phyloP scores from a whole-genome alignment of 148 eudicot genomes.

The Chenopodium berlandieri region DNA sequence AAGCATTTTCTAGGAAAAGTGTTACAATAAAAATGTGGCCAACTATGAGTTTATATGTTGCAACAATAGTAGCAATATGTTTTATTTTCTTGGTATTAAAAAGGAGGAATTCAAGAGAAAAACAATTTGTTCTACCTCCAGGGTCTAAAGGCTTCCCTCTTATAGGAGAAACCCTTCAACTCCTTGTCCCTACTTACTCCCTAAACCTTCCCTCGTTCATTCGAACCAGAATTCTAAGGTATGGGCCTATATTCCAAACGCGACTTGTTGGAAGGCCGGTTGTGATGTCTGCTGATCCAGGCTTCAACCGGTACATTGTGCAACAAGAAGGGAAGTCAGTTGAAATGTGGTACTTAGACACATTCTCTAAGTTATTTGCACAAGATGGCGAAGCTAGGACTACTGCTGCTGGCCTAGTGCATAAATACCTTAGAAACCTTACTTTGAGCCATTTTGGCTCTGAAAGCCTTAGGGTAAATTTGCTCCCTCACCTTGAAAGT shows the following conservation, averaged over 20 bases:
- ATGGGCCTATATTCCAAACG: slow-evolving; percentile 48
- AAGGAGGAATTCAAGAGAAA: slow-evolving; percentile 14
- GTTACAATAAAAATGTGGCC: slow-evolving; percentile 11
- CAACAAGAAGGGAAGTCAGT: slow-evolving; percentile 52
- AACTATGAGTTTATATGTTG: slow-evolving; percentile 15
- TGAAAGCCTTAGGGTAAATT: slow-evolving; percentile 36
- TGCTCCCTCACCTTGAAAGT: slow-evolving; percentile 36
- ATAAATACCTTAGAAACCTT: slow-evolving; percentile 40
- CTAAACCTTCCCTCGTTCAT: slow-evolving; percentile 39
- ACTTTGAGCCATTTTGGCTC: slow-evolving; percentile 42
- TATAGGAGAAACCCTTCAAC: slow-evolving; percentile 45
- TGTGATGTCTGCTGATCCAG: slow-evolving; percentile 46
- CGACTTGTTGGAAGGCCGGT: slow-evolving; percentile 47
- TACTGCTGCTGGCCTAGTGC: slow-evolving; percentile 42
- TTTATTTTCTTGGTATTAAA: slow-evolving; percentile 12
- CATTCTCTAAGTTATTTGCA: slow-evolving; percentile 46
- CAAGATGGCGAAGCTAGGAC: slow-evolving; percentile 45
- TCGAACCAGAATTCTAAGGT: slow-evolving; percentile 32
- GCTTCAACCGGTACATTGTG: slow-evolving; percentile 39
- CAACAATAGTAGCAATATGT: slow-evolving; percentile 21
- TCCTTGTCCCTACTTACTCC: slow-evolving; percentile 37
- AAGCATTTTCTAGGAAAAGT: neutral
- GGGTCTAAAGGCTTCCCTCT: slow-evolving; percentile 45
- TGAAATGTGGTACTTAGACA: slow-evolving; percentile 52
- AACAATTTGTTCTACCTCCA: slow-evolving; percentile 31